phyloP scores from a whole-genome alignment of 768 basidiomycete genomes.

The Termitomyces titanicus region DNA sequence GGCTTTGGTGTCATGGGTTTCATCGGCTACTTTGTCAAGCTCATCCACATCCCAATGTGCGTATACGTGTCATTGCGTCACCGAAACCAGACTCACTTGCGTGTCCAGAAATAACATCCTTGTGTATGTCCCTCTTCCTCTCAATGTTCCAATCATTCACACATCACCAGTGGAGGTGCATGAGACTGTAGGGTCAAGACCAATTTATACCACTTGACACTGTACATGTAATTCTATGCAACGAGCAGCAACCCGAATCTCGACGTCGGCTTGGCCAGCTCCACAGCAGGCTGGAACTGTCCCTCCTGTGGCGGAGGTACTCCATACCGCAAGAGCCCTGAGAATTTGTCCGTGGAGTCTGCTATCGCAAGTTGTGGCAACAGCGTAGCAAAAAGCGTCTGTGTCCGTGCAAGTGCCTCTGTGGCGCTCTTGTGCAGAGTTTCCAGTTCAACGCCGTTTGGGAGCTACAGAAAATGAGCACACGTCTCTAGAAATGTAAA shows the following conservation, averaged over 20 bases:
- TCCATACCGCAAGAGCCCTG: slow-evolving; percentile 50
- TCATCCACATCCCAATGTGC: slow-evolving; percentile 98
- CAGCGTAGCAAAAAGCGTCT: slow-evolving; percentile 58
- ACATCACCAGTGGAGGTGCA: slow-evolving; percentile 64
- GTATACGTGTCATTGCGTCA: slow-evolving; percentile 28
- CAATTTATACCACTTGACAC: too few relatives aligned
- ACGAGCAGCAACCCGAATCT: slow-evolving; percentile 75
- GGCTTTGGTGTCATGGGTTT: slow-evolving; percentile 99
- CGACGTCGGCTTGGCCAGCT: slow-evolving; percentile 66
- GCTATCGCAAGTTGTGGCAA: slow-evolving; percentile 34
- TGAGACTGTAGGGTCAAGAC: slow-evolving; percentile 37
- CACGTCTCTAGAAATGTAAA: neutral
- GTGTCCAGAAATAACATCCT: slow-evolving; percentile 87
- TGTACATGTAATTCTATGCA: neutral
- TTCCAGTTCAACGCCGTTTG: slow-evolving; percentile 6
- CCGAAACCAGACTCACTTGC: slow-evolving; percentile 12
- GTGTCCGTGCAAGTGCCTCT: slow-evolving; percentile 52
- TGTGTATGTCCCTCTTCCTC: slow-evolving; percentile 63
- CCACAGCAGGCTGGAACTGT: slow-evolving; percentile 54
- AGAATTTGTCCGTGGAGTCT: slow-evolving; percentile 30
- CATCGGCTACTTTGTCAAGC: slow-evolving; percentile 98
- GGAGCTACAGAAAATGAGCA: slow-evolving; percentile 15
- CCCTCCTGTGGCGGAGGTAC: slow-evolving; percentile 44
- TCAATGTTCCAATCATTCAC: slow-evolving; percentile 18
- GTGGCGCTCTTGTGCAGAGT: slow-evolving; percentile 19